Conservation (phyloP, 148 eudicot genomes). For the Pharnaceum exiguum region DNA sequence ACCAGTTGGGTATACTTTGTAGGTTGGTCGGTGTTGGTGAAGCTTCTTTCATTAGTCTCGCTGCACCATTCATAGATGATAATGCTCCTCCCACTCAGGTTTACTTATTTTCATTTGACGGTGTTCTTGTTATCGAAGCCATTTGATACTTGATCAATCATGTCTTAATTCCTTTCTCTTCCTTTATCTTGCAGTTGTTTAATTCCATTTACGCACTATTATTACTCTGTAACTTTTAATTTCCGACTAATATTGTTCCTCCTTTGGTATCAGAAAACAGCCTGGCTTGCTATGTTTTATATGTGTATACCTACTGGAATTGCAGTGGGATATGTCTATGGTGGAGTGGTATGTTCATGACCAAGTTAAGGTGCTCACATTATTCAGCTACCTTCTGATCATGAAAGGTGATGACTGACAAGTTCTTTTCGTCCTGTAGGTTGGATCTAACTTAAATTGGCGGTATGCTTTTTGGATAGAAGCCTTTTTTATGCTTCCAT, state of each 20-base stretch:
- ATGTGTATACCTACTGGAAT: constrained; percentile 93
- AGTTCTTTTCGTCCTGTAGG: constrained; percentile 34
- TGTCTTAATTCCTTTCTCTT: background rate
- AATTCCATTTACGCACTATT: background rate
- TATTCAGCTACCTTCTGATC: background rate
- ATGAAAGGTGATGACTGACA: background rate
- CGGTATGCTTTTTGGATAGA: constrained; percentile 68
- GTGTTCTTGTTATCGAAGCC: background rate
- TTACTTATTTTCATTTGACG: background rate
- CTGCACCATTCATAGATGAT: constrained; percentile 94
- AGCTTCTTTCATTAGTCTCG: constrained; percentile 93
- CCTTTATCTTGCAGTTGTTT: background rate
- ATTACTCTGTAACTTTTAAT: background rate
- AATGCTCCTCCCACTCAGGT: constrained; percentile 90
- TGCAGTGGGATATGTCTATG: constrained; percentile 84
- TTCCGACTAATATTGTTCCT: background rate
- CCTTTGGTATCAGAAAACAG: constrained; percentile 55
- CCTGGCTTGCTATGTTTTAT: constrained; percentile 88
- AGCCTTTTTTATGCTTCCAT: constrained; percentile 82
- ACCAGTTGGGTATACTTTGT: constrained; percentile 9
- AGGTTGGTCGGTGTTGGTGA: constrained; percentile 98
- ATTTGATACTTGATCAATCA: background rate
- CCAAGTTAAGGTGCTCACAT: background rate
- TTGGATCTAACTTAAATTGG: constrained; percentile 53
- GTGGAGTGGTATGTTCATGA: constrained; percentile 58